Base-by-base conservation (phyloP, 768 basidiomycete species). In the Agaricus blazei region DNA sequence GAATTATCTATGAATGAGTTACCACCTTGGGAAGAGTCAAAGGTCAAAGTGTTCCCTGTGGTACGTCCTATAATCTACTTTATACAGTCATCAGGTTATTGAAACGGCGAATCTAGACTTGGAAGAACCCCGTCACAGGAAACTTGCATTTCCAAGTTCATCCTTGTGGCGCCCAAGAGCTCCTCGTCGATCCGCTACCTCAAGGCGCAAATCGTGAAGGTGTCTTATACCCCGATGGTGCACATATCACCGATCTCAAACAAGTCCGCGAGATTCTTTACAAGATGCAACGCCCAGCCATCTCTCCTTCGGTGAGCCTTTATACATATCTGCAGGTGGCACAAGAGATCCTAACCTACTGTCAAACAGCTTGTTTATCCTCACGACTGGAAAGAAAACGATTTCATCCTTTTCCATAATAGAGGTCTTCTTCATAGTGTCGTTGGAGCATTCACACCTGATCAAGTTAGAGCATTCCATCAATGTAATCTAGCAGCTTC, bases 91-190 rank as follows among this genome's bases (percentile, higher is more conserved):
- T 34, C 11, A 7, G 34, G 7, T 5, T 31, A 34, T 34, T 34
- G 34, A 34, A 11, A 45, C 59, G 40, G 42, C 43, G 19, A 19
- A 49, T 14, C 9, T 58, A 93, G 87, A 67, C 87, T 6, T 96
- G 94, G 94, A 95, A 95, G 77, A 96, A 95, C 69, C 91, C 93
- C 0, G 81, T 83, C 7, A 96, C 93, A 11, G 84, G 85, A 26
- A 73, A 75, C 1, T 77, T 98, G 23, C 90, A 95, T 66, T 85
- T 95, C 72, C 83, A 98, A 65, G 93, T 96, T 3, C 94, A 96
- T 66, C 93, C 90, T 3, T 90, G 87, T 61, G 92, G 84, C 29
- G 83, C 69, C 1, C 69, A 74, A 37, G 83, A 88, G 61, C 76
- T 95, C 29, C 58, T 86, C 52, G 72, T 97, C 60, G 81, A 80